Evolutionary conservation across 2,329 filamentous ascomycete species (phyloP), one percentile per base, ranked within the genome.

Genomic region (Passalora sequoiae): DNA sequence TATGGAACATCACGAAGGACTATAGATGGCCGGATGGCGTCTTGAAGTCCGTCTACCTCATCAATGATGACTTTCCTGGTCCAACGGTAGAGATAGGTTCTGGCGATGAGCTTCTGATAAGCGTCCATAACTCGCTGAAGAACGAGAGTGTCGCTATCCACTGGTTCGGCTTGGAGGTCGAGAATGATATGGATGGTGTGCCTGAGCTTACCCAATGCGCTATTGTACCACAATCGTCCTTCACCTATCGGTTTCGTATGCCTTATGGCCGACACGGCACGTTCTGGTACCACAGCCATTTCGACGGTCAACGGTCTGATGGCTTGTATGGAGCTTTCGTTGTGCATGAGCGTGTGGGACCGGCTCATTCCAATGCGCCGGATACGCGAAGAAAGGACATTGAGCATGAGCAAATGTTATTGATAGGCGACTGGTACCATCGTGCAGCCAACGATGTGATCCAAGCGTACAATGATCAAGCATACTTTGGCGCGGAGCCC

Each of bases 51-150:
- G 63, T 76, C 1, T 72, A 71, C 53, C 58, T 73, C 3, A 68
- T 77, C 43, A 77, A 77, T 51, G 67, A 67, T 69, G 46, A 62
- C 1, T 73, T 74, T 40, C 72, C 72, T 1, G 72, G 73, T 3
- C 72, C 72, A 5, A 70, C 67, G 0, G 61, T 76, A 19, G 72
- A 74, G 53, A 65, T 63, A 8, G 65, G 68, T 4, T 63, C 69
- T 0, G 71, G 72, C 6, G 72, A 75, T 55, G 65, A 55, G 0
- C 46, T 74, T 1, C 43, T 66, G 3, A 63, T 75, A 21, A 62
- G 61, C 5, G 67, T 73, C 8, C 55, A 54, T n/a, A 74, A 73
- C 55, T 45, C 39, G 1, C 47, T 70, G 2, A 55, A 64, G 67
- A 13, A 31, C 8, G 55, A 59, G 1, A 41, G 43, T 20, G 38